A percentile compares a stretch with the other conserved stretches of the same genome.
These are phyloP conservation scores for Barnettozyma californica DNA, from an alignment of 805 yeast genomes.

Conservation along the genomic window DNA sequence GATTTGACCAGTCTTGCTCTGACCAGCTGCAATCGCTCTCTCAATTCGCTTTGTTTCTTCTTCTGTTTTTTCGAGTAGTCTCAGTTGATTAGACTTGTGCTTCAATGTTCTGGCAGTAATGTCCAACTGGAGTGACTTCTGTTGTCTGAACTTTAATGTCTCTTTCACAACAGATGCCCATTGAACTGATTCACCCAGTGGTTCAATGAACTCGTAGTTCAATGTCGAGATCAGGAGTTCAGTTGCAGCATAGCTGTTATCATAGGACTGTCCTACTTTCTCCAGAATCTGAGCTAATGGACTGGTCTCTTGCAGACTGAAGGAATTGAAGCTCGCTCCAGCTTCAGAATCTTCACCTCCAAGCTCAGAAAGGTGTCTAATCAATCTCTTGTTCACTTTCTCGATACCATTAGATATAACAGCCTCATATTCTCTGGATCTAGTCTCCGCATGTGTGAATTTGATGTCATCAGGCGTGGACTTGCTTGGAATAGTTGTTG, in stretches of 20 bases:
- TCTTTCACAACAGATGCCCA: constrained; percentile 51
- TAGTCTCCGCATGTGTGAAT: constrained; percentile 37
- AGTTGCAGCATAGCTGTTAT: constrained; percentile 54
- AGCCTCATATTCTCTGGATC: constrained; percentile 41
- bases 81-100: constrained; percentile 29
- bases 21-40: constrained; percentile 22
- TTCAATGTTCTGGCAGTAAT: constrained; percentile 35
- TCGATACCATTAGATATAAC: constrained; percentile 46
- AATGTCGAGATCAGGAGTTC: constrained; percentile 46
- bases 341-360: constrained; percentile 64
- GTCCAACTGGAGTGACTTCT: constrained; percentile 42
- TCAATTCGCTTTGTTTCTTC: constrained; percentile 39
- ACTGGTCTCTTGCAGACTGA: constrained; percentile 41
- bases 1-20: constrained; percentile 25
- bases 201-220: constrained; percentile 59
- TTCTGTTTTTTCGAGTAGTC: constrained; percentile 36
- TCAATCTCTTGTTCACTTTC: constrained; percentile 49
- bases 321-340: constrained; percentile 61
- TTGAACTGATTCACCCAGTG: constrained; percentile 67
- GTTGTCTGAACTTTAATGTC: constrained; percentile 49
- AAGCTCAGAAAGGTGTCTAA: constrained; percentile 45
- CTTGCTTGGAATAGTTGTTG: constrained; percentile 23
- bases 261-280: constrained; percentile 80
- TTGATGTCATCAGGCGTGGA: constrained; percentile 32
- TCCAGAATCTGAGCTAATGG: constrained; percentile 55